Evolutionary conservation across 2,329 filamentous ascomycete genomes (phyloP).

Genomic region (Moelleriella libera): DNA sequence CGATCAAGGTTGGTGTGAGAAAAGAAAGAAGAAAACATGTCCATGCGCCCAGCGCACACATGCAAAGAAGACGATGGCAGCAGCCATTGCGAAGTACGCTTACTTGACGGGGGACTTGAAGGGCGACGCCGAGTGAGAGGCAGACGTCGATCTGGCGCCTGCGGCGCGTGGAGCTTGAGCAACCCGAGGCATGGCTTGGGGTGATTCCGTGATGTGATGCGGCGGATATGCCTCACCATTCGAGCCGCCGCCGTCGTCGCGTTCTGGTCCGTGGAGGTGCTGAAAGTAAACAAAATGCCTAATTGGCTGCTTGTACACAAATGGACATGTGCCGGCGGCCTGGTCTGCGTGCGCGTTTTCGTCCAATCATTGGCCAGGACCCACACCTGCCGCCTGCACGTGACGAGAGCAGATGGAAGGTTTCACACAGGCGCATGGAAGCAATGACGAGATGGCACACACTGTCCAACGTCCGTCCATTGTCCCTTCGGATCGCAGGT

Average conservation of each 20-base stretch:
- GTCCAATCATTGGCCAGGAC: no score
- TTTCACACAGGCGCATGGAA: no score
- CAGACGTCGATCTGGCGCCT: conserved; percentile 30
- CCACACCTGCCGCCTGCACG: no score
- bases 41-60: background rate
- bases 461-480: no score
- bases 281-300: conserved; percentile 8
- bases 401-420: no score
- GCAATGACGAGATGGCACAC: no score
- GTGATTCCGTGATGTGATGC: conserved; percentile 3
- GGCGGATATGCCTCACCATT: background rate
- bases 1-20: conserved; percentile 5
- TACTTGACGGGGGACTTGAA: conserved; percentile 46
- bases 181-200: conserved; percentile 40
- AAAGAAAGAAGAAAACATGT: background rate
- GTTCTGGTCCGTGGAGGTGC: conserved; percentile 4
- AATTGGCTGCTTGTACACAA: conserved; percentile 2
- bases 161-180: conserved; percentile 38
- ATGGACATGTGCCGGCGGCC: background rate
- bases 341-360: background rate
- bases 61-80: background rate
- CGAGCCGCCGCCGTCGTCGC: conserved; percentile 4
- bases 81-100: conserved; percentile 11
- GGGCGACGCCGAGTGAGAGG: conserved; percentile 32
- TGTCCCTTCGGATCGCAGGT: no score